Conservation (phyloP, 2,329 filamentous ascomycete genomes). For the Venturia oleaginea region DNA sequence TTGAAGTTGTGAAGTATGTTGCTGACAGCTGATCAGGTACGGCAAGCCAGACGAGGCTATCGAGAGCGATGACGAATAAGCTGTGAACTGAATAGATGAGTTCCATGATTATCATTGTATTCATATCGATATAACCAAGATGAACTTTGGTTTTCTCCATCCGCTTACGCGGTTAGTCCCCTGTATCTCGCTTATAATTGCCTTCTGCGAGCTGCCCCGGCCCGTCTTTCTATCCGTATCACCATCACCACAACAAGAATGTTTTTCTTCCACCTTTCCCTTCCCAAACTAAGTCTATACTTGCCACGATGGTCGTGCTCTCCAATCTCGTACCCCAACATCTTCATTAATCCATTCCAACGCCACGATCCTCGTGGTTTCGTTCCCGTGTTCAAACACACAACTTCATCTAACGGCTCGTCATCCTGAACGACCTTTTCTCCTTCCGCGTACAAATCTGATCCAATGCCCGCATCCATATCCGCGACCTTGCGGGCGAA, state of each 20-base stretch:
- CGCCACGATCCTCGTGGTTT: no score
- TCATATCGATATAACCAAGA: not conserved
- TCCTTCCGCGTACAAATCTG: no score
- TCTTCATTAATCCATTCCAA: not conserved
- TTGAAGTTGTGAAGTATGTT: not conserved
- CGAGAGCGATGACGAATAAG: not conserved
- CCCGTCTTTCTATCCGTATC: not conserved
- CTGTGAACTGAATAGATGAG: not conserved
- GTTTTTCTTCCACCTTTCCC: not conserved
- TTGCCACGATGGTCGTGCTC: no score
- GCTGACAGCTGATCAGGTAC: not conserved
- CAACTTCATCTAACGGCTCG: no score
- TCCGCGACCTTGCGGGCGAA: no score
- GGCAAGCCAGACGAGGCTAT: not conserved
- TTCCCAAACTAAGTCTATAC: no score
- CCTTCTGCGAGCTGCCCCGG: not conserved
- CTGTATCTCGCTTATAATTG: not conserved
- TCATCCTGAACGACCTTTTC: no score
- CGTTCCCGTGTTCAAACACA: no score
- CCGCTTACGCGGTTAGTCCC: not conserved
- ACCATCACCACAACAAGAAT: not conserved
- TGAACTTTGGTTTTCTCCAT: not conserved
- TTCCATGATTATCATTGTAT: not conserved
- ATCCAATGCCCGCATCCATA: no score
- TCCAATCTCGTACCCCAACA: no score